Percentiles rank a stretch among this genome's conserved stretches.
phyloP scores from a whole-genome alignment of 2,329 filamentous ascomycete genomes.

The Pseudocercospora cruenta region DNA sequence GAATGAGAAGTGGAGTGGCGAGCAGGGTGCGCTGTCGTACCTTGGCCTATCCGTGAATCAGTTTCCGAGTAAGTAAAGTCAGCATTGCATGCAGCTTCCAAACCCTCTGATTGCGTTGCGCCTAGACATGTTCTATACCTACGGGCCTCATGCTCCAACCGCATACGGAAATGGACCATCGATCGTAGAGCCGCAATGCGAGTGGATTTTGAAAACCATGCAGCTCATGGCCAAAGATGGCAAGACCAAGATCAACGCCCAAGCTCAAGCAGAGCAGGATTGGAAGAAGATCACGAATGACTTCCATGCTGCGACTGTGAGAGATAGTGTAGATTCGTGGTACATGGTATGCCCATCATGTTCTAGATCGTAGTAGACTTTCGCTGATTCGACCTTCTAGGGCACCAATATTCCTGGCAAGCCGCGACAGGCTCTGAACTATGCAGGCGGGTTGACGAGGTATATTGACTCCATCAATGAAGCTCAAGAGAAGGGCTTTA shows the following conservation, averaged over 20 bases:
- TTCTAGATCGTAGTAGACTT: not conserved
- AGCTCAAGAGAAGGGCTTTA: not conserved
- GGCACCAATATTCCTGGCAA: constrained; percentile 51
- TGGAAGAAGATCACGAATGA: constrained; percentile 46
- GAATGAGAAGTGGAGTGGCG: constrained; percentile 49
- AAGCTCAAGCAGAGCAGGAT: constrained; percentile 45
- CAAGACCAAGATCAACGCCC: constrained; percentile 46
- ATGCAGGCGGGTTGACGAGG: constrained; percentile 42
- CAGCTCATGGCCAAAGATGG: constrained; percentile 43
- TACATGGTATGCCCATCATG: constrained; percentile 36
- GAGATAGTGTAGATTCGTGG: constrained; percentile 47
- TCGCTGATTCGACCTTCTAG: constrained; percentile 1
- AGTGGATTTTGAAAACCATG: constrained; percentile 49
- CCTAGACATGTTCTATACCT: constrained; percentile 44
- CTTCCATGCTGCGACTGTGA: constrained; percentile 46
- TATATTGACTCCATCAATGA: not conserved
- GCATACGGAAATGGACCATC: constrained; percentile 46
- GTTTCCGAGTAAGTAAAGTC: constrained; percentile 42
- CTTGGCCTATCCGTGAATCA: constrained; percentile 39
- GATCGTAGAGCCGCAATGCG: constrained; percentile 44
- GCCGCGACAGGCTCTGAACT: constrained; percentile 47
- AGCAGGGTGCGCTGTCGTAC: constrained; percentile 44
- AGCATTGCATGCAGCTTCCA: constrained; percentile 30
- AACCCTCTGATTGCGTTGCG: constrained; percentile 37
- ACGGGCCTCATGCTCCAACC: constrained; percentile 48